phyloP scores from a whole-genome alignment of 2,329 filamentous ascomycete genomes.

The Mariannaea elegans region DNA sequence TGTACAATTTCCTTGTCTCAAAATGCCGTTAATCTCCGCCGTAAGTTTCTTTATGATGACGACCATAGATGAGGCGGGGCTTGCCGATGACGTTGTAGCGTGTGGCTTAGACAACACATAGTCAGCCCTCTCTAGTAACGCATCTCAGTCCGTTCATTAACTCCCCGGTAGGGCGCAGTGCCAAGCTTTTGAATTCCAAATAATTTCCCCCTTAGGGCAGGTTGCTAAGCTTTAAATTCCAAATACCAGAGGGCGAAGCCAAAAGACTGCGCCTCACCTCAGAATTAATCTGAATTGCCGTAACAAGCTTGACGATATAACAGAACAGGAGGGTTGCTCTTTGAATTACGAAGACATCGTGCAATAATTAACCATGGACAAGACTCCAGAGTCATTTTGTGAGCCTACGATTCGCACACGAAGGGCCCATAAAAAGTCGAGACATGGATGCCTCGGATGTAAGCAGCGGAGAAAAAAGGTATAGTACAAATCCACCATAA shows the following conservation, averaged over 20 bases:
- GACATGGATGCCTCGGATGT: slow-evolving; percentile 33
- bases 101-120: slow-evolving; percentile 3
- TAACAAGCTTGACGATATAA: background rate
- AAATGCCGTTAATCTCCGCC: too few relatives aligned
- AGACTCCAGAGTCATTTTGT: background rate
- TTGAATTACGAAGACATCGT: background rate
- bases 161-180: background rate
- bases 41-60: too few relatives aligned
- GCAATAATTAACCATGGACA: background rate
- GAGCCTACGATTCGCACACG: slow-evolving; percentile 18
- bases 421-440: slow-evolving; percentile 35
- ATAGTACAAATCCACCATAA: background rate
- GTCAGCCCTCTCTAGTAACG: background rate
- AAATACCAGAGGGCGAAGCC: background rate
- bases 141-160: too few relatives aligned
- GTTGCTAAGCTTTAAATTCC: background rate
- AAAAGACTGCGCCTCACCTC: background rate
- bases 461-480: slow-evolving; percentile 37
- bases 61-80: too few relatives aligned
- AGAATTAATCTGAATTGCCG: background rate
- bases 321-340: background rate
- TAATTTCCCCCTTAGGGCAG: too few relatives aligned
- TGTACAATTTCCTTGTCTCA: too few relatives aligned
- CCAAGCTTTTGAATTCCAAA: background rate
- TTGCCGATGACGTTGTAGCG: background rate